These are phyloP conservation scores for Solanum peruvianum DNA, from an alignment of 257 asterid species.

Conservation along the genomic window DNA sequence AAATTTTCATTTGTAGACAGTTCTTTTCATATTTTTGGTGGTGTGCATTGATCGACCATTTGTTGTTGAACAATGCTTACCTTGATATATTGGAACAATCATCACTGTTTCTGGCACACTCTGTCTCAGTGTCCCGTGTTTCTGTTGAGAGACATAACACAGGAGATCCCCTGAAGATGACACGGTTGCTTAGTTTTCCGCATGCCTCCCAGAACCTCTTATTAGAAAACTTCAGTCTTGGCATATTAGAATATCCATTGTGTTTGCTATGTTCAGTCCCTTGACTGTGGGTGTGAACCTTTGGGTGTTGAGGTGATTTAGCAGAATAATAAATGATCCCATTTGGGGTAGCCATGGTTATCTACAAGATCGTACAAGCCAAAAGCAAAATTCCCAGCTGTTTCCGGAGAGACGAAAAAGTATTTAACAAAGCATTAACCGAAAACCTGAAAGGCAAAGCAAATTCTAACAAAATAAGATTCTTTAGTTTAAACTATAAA, in stretches of 20 bases:
- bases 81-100: constrained; percentile 42
- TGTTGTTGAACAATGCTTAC: constrained; percentile 16
- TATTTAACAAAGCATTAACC: constrained; percentile 1
- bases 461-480: background rate
- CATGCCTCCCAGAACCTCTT: constrained; percentile 41
- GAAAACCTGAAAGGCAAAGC: background rate
- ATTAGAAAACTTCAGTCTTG: constrained; percentile 24
- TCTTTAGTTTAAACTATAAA: background rate
- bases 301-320: constrained; percentile 64
- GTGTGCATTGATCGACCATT: background rate
- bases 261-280: constrained; percentile 29
- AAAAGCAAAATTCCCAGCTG: background rate
- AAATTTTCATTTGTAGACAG: background rate
- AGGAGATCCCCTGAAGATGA: constrained; percentile 36
- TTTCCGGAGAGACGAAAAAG: constrained; percentile 8
- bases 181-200: constrained; percentile 23
- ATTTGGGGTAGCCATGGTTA: constrained; percentile 51
- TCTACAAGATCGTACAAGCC: constrained; percentile 11
- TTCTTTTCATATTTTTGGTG: background rate
- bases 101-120: constrained; percentile 19
- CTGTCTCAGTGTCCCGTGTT: constrained; percentile 45
- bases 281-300: constrained; percentile 23
- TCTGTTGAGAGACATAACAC: constrained; percentile 49
- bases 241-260: constrained; percentile 28
- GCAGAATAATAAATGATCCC: constrained; percentile 62